These are phyloP conservation scores for Brassica juncea DNA, from an alignment of 345 rosid species.

Conservation along the genomic window DNA sequence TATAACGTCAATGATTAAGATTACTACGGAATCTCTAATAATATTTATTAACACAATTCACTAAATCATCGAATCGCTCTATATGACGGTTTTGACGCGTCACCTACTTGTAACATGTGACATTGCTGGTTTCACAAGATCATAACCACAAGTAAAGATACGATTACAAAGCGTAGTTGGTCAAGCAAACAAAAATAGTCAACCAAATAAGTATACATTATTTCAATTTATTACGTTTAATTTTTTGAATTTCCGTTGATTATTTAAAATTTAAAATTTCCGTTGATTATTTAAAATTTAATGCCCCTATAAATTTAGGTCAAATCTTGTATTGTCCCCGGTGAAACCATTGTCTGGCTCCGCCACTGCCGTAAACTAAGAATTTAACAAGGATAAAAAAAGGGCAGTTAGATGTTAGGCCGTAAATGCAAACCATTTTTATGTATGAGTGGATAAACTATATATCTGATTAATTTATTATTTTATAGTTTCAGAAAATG, in stretches of 20 bases:
- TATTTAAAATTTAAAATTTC: too few species aligned
- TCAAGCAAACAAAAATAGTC: slow-evolving; percentile 25
- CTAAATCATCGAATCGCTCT: background rate
- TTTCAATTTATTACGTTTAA: background rate
- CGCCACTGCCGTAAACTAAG: background rate
- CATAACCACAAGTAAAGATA: slow-evolving; percentile 21
- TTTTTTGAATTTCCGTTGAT: too few species aligned
- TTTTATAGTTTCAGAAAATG: background rate
- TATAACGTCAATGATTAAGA: background rate
- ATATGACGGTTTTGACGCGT: background rate
- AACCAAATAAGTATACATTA: background rate
- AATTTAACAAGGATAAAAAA: background rate
- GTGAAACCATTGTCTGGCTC: too few species aligned
- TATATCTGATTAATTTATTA: background rate
- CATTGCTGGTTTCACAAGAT: background rate
- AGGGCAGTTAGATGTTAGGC: background rate
- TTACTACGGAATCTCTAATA: background rate
- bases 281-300: too few species aligned
- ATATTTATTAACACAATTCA: background rate
- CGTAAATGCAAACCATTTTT: slow-evolving; percentile 20
- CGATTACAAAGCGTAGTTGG: background rate
- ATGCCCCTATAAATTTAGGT: too few species aligned
- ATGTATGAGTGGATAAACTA: background rate
- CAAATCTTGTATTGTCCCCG: too few species aligned
- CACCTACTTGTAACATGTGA: slow-evolving; percentile 1